Evolutionary conservation across 1,284 basidiomycete species (phyloP).

Genomic region (Sanghuangporus baumii): DNA sequence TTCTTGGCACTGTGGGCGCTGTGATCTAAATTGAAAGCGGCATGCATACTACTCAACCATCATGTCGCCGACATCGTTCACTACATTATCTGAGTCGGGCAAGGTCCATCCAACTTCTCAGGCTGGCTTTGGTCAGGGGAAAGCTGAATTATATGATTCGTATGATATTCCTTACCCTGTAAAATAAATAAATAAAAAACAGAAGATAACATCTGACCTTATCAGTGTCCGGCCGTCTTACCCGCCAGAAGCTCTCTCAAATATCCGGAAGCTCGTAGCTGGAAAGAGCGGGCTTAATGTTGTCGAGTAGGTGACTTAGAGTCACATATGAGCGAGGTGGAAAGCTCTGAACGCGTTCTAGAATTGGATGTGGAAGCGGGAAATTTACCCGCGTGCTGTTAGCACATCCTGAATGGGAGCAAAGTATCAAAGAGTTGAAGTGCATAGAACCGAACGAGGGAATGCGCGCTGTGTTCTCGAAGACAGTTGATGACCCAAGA

Average conservation of each 20-base stretch:
- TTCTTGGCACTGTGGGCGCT: not conserved
- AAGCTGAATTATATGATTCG: conserved; percentile 26
- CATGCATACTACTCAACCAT: not conserved
- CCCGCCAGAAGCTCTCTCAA: conserved; percentile 21
- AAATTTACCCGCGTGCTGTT: conserved; percentile 74
- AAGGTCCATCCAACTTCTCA: conserved; percentile 24
- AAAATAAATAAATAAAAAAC: too few relatives aligned
- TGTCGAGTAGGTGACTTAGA: conserved; percentile 22
- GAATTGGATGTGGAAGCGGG: conserved; percentile 49
- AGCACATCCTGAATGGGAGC: conserved; percentile 50
- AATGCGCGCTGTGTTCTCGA: conserved; percentile 58
- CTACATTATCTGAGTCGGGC: not conserved
- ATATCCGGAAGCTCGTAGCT: conserved; percentile 19
- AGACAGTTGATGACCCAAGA: conserved; percentile 44
- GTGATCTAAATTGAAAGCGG: not conserved
- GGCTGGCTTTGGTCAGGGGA: conserved; percentile 25
- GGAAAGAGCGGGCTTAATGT: conserved; percentile 20
- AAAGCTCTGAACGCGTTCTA: not conserved
- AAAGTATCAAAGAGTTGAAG: conserved; percentile 42
- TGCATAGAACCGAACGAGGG: conserved; percentile 72
- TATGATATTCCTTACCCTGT: conserved; percentile 1
- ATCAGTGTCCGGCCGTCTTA: conserved; percentile 24
- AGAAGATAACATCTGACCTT: not conserved
- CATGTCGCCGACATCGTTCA: not conserved
- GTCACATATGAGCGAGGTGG: not conserved